Conservation (phyloP, 2,329 filamentous ascomycete species). For the Penicillium palitans region DNA sequence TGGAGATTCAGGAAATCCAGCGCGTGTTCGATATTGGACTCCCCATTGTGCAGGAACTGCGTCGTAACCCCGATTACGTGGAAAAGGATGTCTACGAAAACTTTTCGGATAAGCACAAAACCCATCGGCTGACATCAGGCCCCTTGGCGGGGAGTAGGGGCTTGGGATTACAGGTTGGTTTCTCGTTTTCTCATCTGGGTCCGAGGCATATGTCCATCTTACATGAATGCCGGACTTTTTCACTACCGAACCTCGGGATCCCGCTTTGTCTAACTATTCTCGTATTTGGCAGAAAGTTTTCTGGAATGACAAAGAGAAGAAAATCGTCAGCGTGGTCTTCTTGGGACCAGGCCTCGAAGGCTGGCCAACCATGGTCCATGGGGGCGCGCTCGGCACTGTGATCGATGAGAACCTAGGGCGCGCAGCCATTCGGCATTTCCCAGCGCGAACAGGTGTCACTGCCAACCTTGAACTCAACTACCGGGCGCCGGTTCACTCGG, state of each 20-base stretch:
- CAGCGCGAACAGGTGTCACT: conserved; percentile 55
- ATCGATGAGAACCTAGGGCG: conserved; percentile 70
- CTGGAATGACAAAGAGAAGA: conserved; percentile 59
- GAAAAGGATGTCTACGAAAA: conserved; percentile 42
- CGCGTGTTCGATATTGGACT: conserved; percentile 35
- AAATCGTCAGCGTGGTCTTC: conserved; percentile 64
- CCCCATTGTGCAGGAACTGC: conserved; percentile 40
- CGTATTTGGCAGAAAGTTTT: conserved; percentile 59
- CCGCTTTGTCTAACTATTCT: conserved; percentile 19
- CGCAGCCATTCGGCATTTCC: conserved; percentile 55
- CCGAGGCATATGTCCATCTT: conserved; percentile 3
- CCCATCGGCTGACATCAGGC: conserved; percentile 40
- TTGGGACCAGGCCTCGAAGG: conserved; percentile 65
- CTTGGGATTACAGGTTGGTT: conserved; percentile 43
- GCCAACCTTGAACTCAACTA: conserved; percentile 63
- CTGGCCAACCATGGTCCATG: conserved; percentile 72
- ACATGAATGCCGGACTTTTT: conserved; percentile 14
- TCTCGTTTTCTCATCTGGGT: conserved; percentile 9
- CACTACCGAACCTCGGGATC: conserved; percentile 22
- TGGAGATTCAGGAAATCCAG: conserved; percentile 32
- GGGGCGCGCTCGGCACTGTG: conserved; percentile 67
- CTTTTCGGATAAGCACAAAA: conserved; percentile 38
- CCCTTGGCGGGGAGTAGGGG: conserved; percentile 43
- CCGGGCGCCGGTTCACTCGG: conserved; percentile 58
- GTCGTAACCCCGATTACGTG: conserved; percentile 41